These are phyloP conservation scores for Tetrahymena elliotti DNA, from an alignment of 73 alveolate species.

Conservation along the genomic window DNA sequence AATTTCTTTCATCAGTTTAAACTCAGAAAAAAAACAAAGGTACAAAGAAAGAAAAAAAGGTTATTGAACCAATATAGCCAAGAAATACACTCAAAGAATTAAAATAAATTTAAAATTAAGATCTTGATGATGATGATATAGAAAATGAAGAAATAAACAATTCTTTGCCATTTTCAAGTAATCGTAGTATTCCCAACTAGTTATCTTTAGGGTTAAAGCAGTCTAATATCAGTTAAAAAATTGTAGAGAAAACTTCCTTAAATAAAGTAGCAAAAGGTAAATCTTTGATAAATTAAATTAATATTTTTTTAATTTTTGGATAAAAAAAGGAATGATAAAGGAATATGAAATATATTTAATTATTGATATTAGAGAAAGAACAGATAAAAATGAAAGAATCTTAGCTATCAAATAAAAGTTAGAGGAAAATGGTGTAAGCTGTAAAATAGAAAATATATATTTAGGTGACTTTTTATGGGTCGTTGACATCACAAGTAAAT, in stretches of 20 bases:
- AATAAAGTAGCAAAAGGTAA: neutral
- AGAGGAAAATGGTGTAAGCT: neutral
- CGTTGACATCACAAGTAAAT: neutral
- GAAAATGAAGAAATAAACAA: neutral
- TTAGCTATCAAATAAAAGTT: neutral
- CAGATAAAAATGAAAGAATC: neutral
- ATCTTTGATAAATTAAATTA: neutral
- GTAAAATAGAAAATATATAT: neutral
- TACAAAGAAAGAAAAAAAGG: neutral
- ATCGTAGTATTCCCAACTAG: neutral
- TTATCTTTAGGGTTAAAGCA: neutral
- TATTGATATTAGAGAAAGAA: neutral
- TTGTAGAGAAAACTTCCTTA: neutral
- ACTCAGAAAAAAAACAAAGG: neutral
- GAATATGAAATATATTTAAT: neutral
- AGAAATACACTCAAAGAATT: neutral
- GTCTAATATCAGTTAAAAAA: neutral
- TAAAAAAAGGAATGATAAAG: neutral
- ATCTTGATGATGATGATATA: neutral
- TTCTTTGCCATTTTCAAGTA: neutral
- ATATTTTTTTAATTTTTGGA: no score
- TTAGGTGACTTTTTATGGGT: neutral
- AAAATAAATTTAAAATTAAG: neutral
- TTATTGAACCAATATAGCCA: neutral
- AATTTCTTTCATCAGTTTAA: neutral